Conservation (phyloP, 1,139 yeast species). For the Pichia sp. region DNA sequence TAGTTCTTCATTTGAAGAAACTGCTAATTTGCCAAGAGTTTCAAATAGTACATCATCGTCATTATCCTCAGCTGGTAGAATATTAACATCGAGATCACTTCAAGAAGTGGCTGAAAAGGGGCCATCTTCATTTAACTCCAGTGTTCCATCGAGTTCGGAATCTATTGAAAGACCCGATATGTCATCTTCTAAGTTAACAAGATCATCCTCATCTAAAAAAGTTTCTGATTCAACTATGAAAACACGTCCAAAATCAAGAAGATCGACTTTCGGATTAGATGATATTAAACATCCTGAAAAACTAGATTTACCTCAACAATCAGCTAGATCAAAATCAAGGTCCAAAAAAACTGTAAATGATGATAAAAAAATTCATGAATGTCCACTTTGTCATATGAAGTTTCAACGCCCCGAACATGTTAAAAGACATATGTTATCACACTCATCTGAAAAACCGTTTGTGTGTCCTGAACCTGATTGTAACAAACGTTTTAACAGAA, state of each 20-base stretch:
- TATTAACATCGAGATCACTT: slow-evolving; percentile 5
- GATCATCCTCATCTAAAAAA: not conserved
- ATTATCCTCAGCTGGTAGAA: no score
- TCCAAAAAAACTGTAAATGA: slow-evolving; percentile 41
- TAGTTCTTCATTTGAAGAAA: not conserved
- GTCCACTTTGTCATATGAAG: slow-evolving; percentile 68
- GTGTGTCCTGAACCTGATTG: slow-evolving; percentile 69
- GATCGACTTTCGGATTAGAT: slow-evolving; percentile 1
- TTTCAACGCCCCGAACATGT: slow-evolving; percentile 93
- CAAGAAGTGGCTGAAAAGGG: slow-evolving; percentile 11
- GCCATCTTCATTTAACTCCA: not conserved
- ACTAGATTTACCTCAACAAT: slow-evolving; percentile 29
- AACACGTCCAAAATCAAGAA: slow-evolving; percentile 9
- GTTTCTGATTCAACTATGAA: slow-evolving; percentile 7
- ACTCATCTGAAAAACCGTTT: slow-evolving; percentile 82
- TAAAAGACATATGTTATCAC: slow-evolving; percentile 82
- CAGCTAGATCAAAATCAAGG: slow-evolving; percentile 30
- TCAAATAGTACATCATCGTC: not conserved
- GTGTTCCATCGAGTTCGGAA: not conserved
- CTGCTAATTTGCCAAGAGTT: no score
- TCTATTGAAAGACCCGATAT: not conserved
- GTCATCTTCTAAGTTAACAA: not conserved
- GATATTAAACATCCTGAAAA: slow-evolving; percentile 21
- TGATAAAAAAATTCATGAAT: slow-evolving; percentile 57
- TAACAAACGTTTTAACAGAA: slow-evolving; percentile 69